Percentiles rank a stretch among this genome's conserved stretches.
Conservation (phyloP, 352 stramenopile species). For the Pythium dissotocum region DNA sequence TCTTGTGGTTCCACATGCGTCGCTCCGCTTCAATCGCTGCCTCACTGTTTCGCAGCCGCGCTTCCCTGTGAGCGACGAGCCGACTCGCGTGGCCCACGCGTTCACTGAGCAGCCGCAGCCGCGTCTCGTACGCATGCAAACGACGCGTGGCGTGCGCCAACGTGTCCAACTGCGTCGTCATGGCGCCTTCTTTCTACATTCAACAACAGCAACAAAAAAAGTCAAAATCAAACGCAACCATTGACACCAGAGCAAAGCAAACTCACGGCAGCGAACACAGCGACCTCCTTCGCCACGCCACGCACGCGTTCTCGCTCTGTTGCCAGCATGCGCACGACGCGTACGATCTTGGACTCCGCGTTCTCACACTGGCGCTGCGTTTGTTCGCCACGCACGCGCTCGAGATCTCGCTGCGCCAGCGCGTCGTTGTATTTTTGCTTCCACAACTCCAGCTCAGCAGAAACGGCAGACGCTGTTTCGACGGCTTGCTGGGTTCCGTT, state of each 20-base stretch:
- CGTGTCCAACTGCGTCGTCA: slow-evolving; percentile 53
- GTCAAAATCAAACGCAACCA: background rate
- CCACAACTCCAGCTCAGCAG: slow-evolving; percentile 47
- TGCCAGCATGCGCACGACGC: slow-evolving; percentile 49
- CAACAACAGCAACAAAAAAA: no score
- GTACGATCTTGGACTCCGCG: slow-evolving; percentile 45
- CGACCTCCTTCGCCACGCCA: slow-evolving; percentile 44
- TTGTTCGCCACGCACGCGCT: slow-evolving; percentile 38
- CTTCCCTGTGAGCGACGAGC: slow-evolving; percentile 53
- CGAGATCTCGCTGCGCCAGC: slow-evolving; percentile 63
- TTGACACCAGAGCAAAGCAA: background rate
- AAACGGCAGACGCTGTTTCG: slow-evolving; percentile 1
- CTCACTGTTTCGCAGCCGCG: slow-evolving; percentile 62
- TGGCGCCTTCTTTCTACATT: slow-evolving; percentile 33
- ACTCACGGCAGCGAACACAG: slow-evolving; percentile 44
- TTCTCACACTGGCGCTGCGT: slow-evolving; percentile 26
- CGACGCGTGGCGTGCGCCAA: slow-evolving; percentile 32
- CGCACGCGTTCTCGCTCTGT: slow-evolving; percentile 50
- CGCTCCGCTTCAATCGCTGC: slow-evolving; percentile 50
- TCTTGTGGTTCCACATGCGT: slow-evolving; percentile 28
- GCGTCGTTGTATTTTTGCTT: slow-evolving; percentile 51
- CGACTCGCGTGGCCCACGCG: slow-evolving; percentile 42
- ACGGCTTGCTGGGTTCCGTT: background rate
- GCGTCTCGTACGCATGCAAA: slow-evolving; percentile 43
- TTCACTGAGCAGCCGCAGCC: slow-evolving; percentile 40